Base-by-base conservation (phyloP, 345 rosid species). In the Bruguiera parviflora region DNA sequence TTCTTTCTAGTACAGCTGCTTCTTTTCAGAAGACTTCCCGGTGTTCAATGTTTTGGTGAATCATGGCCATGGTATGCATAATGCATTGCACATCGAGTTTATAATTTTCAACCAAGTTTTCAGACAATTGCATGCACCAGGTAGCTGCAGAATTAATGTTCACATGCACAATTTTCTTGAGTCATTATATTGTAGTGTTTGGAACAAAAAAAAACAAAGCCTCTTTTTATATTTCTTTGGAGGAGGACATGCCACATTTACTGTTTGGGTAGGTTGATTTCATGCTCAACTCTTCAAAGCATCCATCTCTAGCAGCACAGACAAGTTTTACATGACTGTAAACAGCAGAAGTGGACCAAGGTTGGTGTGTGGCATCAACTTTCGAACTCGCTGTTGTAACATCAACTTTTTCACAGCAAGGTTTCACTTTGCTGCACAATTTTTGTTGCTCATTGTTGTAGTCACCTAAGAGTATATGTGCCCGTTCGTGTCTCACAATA, bases 301-400 rank as follows among this genome's bases (percentile, higher is more conserved):
- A 66, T 91, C 98, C 71, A 88, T 91, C 64, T 97, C 96, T 56
- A n/a, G n/a, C 96, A 91, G 74, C 97, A 89, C 70, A 85, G 83
- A 33, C 80, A 89, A 75, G 89, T 89, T 77, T 62, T 91, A 51
- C 81, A 87, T 72, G 96, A 91, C 57, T 91, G 97, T 73, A 79
- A 89, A 49, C 98, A 89, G 71, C 96, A 89, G 77, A 91, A 91
- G 69, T 89, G 97, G 98, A 94, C 92, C 68, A 88, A 88, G 96
- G 96, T 93, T 46, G 22, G 69, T 47, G 9, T 47, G 9, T 25
- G 27, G 13, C 35, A 32, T 8, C 27, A 39, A 39, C 47, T 39
- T 25, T 25, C 27, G 27, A 25, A 25, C 27, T 25, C 1, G 46
- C 13, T 10, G 4, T 43, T 13, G 49, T 43, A 43, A 43, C 49